phyloP scores from a whole-genome alignment of 2,329 filamentous ascomycete genomes.

The Trichothecium sympodiale region DNA sequence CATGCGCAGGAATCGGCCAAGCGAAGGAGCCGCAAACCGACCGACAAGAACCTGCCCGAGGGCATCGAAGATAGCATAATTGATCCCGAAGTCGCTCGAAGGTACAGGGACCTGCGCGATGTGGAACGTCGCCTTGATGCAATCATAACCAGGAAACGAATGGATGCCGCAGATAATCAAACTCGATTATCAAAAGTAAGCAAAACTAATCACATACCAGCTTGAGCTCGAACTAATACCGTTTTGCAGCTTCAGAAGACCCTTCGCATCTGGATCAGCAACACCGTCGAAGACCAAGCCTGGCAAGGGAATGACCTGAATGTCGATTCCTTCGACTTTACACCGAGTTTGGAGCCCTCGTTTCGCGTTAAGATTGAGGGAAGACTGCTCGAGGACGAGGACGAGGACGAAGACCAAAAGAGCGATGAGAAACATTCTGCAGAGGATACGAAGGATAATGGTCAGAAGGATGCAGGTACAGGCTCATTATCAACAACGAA shows the following conservation, averaged over 20 bases:
- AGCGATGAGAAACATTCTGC: constrained; percentile 32
- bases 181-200: constrained; percentile 59
- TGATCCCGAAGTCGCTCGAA: constrained; percentile 62
- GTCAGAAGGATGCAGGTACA: constrained; percentile 26
- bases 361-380: constrained; percentile 92
- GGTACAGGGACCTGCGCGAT: constrained; percentile 77
- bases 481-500: constrained; percentile 20
- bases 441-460: constrained; percentile 11
- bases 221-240: background rate
- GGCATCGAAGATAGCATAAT: constrained; percentile 75
- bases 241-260: constrained; percentile 58
- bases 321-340: constrained; percentile 72
- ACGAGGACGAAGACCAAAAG: constrained; percentile 47
- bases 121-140: constrained; percentile 83
- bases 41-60: constrained; percentile 89
- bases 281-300: constrained; percentile 86
- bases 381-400: constrained; percentile 62
- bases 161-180: constrained; percentile 79
- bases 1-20: constrained; percentile 56
- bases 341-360: constrained; percentile 62
- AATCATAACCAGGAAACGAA: constrained; percentile 83
- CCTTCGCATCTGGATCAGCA: constrained; percentile 87
- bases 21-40: constrained; percentile 77
- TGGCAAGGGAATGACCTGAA: constrained; percentile 70
- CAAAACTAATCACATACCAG: background rate